Conservation (phyloP, 176 grass and related monocot genomes). For the Zizania latifolia region DNA sequence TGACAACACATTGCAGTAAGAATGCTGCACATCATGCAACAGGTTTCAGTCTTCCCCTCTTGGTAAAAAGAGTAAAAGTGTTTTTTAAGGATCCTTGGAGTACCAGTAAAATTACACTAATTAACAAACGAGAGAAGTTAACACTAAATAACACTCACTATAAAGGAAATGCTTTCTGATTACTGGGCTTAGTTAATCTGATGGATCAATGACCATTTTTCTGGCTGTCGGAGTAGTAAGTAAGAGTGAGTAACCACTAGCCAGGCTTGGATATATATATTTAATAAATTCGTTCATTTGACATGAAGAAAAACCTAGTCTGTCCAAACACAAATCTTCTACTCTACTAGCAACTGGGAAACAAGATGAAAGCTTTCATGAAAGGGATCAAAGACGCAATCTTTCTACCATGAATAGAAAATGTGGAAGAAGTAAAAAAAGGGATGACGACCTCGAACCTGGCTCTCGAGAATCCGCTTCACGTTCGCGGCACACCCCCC, state of each 20-base stretch:
- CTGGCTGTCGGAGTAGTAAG: no score
- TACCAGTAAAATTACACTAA: background rate
- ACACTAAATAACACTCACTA: background rate
- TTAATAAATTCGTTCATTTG: background rate
- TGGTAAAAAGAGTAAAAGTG: background rate
- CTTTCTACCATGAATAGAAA: background rate
- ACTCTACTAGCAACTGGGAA: background rate
- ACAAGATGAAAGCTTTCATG: no score
- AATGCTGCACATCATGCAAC: no score
- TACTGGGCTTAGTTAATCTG: background rate
- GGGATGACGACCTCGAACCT: constrained; percentile 28
- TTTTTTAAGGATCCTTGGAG: background rate
- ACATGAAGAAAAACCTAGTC: background rate
- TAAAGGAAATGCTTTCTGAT: background rate
- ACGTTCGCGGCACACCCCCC: constrained; percentile 71
- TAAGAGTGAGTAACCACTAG: no score
- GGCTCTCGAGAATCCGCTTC: constrained; percentile 74
- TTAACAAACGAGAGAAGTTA: background rate
- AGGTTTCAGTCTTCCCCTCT: background rate
- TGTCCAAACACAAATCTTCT: background rate
- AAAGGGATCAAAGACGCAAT: background rate
- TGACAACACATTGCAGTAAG: background rate
- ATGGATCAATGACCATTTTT: background rate
- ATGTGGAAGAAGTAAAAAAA: background rate
- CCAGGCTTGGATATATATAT: background rate